Evolutionary conservation across 1,139 yeast genomes (phyloP).

Genomic region (Geotrichum restrictum): DNA sequence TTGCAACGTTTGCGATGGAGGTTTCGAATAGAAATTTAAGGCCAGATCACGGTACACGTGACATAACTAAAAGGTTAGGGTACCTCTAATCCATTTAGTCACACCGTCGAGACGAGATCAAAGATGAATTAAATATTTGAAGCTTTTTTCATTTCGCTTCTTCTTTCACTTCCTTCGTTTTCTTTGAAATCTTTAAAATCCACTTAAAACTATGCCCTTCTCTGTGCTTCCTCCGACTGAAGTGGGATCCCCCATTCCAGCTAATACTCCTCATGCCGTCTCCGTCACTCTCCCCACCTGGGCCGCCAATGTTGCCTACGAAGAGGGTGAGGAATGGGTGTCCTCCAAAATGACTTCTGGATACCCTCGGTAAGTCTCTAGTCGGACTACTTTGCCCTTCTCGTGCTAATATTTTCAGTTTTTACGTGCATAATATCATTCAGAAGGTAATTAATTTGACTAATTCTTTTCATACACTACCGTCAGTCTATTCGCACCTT

Average conservation of each 20-base stretch:
- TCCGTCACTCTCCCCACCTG: slow-evolving; percentile 92
- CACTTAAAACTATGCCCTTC: slow-evolving; percentile 18
- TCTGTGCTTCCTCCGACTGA: slow-evolving; percentile 40
- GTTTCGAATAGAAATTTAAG: neutral
- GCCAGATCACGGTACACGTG: slow-evolving; percentile 3
- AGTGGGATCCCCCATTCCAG: slow-evolving; percentile 82
- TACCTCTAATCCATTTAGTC: no score
- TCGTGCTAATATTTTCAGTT: slow-evolving; percentile 41
- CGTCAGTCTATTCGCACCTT: no score
- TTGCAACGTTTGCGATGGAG: neutral
- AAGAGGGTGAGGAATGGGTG: slow-evolving; percentile 84
- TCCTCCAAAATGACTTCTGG: slow-evolving; percentile 78
- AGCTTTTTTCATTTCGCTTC: neutral
- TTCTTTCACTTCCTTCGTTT: slow-evolving; percentile 1
- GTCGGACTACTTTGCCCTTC: neutral
- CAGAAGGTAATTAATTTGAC: slow-evolving; percentile 53
- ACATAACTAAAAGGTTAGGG: no score
- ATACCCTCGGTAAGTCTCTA: slow-evolving; percentile 54
- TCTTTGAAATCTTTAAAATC: neutral
- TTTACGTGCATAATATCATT: slow-evolving; percentile 71
- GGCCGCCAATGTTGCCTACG: slow-evolving; percentile 89
- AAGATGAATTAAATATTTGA: neutral
- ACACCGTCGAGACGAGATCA: no score
- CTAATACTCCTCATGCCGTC: slow-evolving; percentile 85
- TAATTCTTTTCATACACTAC: slow-evolving; percentile 21